These are phyloP conservation scores for Ricinus communis DNA, from an alignment of 345 rosid genomes.

Conservation along the genomic window DNA sequence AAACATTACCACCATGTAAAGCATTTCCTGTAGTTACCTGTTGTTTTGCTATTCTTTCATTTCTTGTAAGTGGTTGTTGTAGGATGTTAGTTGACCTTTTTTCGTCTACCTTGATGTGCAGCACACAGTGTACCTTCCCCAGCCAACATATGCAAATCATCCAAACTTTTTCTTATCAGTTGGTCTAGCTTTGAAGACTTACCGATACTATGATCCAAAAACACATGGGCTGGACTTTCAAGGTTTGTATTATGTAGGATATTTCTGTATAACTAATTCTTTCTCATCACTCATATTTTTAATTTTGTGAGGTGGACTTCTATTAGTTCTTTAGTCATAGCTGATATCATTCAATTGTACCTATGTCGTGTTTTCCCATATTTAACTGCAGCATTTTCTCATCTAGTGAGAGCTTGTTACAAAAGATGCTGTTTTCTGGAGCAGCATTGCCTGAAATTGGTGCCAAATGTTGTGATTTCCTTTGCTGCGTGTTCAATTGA, in stretches of 20 bases:
- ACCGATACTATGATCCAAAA: constrained; percentile 48
- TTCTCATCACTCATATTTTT: not conserved
- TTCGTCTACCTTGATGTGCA: constrained; percentile 19
- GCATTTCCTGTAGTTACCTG: not conserved
- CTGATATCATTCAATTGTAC: not conserved
- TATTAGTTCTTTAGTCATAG: not conserved
- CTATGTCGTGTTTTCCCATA: not conserved
- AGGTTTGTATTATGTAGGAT: constrained; percentile 31
- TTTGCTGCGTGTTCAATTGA: too few species aligned
- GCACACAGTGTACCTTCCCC: constrained; percentile 38
- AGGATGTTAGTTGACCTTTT: not conserved
- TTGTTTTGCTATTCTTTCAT: not conserved
- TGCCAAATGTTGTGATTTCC: not conserved
- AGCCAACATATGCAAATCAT: constrained; percentile 44
- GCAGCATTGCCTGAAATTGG: not conserved
- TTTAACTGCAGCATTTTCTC: not conserved
- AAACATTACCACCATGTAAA: constrained; percentile 34
- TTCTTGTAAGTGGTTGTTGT: not conserved
- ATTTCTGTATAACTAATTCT: not conserved
- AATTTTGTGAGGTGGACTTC: not conserved
- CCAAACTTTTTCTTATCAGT: constrained; percentile 40
- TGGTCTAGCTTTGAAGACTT: constrained; percentile 38
- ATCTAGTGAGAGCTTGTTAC: not conserved
- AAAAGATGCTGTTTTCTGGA: not conserved
- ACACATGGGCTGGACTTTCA: constrained; percentile 45